Evolutionary conservation across 305 asterid genomes (phyloP), one percentile per base, ranked within the genome.

Genomic region (Lippia alba): DNA sequence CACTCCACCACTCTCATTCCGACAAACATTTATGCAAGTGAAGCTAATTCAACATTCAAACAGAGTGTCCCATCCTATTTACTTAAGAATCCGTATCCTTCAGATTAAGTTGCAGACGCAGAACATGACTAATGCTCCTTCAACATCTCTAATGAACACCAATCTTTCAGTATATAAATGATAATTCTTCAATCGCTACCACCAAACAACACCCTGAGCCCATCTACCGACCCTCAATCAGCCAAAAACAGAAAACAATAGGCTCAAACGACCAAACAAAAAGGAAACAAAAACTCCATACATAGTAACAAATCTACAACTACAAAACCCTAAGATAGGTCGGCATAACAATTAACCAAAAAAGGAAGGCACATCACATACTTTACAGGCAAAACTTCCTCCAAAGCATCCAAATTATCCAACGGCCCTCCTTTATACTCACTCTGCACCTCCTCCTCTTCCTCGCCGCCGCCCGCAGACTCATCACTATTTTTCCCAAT

Each of bases 401-500:
- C 93, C 40, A 91, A 80, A 56, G 82, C 88, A 39, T 82, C 87
- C 89, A 86, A 73, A 44, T 78, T 71, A 36, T 84, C 90, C 79
- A 90, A 40, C 49, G 81, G 83, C 32, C 92, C 90, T 36, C 62
- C 77, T 77, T 84, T 86, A 64, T 19, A 79, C 67, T 73, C 72
- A 61, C 90, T 84, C 86, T 79, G 86, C 74, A 82, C 90, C 80
- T 84, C 91, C 67, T 85, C 89, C 10, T 57, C 79, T n/a, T 71
- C 83, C 8, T 67, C 80, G 33, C 55, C 72, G 51, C 76, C 78
- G 41, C 77, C 69, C 0, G 81, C 66, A 36, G 74, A 62, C 33
- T 80, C 86, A 20, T 85, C 88, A 66, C 89, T 83, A 59, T 83
- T 85, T 73, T 76, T 77, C 70, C 89, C 88, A 62, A 87, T 85